Evolutionary conservation across 2,329 filamentous ascomycete species (phyloP).

Genomic region (Colletotrichum kahawae): DNA sequence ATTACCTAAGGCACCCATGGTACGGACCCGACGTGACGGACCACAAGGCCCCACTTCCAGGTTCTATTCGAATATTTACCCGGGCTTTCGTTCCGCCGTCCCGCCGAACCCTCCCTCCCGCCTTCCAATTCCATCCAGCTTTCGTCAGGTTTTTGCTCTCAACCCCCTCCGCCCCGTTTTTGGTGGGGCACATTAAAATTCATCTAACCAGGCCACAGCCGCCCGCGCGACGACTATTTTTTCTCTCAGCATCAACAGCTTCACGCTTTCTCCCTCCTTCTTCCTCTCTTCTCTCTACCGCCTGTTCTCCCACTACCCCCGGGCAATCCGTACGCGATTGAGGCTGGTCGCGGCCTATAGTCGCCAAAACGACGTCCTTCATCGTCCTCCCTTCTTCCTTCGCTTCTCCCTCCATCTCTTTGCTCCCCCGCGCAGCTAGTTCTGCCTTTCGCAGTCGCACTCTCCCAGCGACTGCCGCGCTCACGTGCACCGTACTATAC

Average conservation of each 20-base stretch:
- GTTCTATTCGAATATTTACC: not conserved
- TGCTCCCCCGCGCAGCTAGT: slow-evolving; percentile 67
- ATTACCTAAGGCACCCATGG: not conserved
- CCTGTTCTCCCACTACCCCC: slow-evolving; percentile 2
- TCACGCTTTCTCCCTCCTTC: slow-evolving; percentile 30
- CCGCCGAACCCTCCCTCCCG: slow-evolving; percentile 9
- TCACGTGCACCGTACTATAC: slow-evolving; percentile 53
- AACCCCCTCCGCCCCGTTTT: not conserved
- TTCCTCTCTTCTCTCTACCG: slow-evolving; percentile 20
- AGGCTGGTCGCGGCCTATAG: slow-evolving; percentile 48
- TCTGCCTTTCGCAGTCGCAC: slow-evolving; percentile 58
- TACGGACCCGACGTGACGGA: not conserved
- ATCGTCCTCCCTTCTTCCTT: slow-evolving; percentile 45
- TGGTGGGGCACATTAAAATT: slow-evolving; percentile 23
- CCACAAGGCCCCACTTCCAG: not conserved
- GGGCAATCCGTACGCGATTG: slow-evolving; percentile 27
- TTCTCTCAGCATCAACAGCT: slow-evolving; percentile 21
- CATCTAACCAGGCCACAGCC: slow-evolving; percentile 22
- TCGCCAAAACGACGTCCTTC: slow-evolving; percentile 49
- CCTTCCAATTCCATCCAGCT: not conserved
- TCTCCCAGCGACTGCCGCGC: slow-evolving; percentile 52
- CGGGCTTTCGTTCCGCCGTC: slow-evolving; percentile 12
- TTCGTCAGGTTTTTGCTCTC: not conserved
- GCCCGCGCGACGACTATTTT: slow-evolving; percentile 23
- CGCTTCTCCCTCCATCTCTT: slow-evolving; percentile 57